These are phyloP conservation scores for Hypoxylon lienhwacheense DNA, from an alignment of 495 filamentous ascomycete species.

Conservation along the genomic window DNA sequence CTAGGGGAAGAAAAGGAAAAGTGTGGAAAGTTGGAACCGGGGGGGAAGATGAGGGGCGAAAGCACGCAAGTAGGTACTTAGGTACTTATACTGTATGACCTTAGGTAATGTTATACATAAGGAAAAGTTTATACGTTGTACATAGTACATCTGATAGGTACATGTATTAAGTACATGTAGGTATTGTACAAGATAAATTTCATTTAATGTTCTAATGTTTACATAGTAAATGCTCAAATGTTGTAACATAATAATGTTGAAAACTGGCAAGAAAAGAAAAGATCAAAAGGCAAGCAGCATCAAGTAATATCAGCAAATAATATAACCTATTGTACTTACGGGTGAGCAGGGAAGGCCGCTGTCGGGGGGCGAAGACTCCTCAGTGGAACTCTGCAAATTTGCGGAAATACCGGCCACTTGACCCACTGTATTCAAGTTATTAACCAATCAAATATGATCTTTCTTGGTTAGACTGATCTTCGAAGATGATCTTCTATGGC, in stretches of 20 bases:
- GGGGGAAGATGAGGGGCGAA: constrained; percentile 29
- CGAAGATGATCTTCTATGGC: constrained; percentile 37
- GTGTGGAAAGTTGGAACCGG: constrained; percentile 26
- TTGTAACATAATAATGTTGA: no score
- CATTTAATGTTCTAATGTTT: no score
- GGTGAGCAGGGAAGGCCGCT: constrained; percentile 23
- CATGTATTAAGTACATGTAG: no score
- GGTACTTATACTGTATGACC: no score
- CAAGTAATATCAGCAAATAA: not conserved
- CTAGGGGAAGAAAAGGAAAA: constrained; percentile 15
- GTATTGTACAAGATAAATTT: no score
- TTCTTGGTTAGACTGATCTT: constrained; percentile 30
- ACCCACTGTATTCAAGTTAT: constrained; percentile 31
- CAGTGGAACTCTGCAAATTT: constrained; percentile 35
- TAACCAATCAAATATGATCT: constrained; percentile 13
- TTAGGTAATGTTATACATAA: no score
- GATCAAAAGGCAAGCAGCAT: not conserved
- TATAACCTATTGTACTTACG: no score
- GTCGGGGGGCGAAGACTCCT: constrained; percentile 23
- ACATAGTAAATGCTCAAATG: no score
- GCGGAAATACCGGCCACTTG: constrained; percentile 42
- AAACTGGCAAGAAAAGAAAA: not conserved
- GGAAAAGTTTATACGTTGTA: no score
- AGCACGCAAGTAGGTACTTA: constrained; percentile 14
- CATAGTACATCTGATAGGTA: no score